These are phyloP conservation scores for Colletotrichum liaoningense DNA, from an alignment of 2,329 filamentous ascomycete genomes.

Conservation along the genomic window DNA sequence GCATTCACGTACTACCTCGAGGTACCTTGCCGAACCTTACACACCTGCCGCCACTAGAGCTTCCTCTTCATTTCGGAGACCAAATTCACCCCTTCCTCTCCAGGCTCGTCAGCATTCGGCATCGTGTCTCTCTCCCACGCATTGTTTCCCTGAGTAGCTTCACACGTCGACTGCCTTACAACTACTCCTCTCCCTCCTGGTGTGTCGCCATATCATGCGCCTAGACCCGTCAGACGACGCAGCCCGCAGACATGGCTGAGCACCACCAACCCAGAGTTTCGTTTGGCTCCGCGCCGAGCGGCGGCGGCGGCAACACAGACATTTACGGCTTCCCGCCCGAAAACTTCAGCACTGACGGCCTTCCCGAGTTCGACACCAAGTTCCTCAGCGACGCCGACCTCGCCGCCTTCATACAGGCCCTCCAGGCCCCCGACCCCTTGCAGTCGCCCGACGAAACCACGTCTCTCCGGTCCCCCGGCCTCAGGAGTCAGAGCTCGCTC, in stretches of 20 bases:
- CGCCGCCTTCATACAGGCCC: conserved; percentile 81
- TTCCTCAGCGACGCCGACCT: conserved; percentile 82
- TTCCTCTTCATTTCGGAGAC: background rate
- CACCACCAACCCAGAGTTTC: conserved; percentile 31
- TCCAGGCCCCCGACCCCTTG: conserved; percentile 82
- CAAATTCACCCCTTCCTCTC: background rate
- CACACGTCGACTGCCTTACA: background rate
- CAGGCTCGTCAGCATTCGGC: background rate
- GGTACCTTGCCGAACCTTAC: background rate
- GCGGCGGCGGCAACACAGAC: conserved; percentile 31
- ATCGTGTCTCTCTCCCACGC: background rate
- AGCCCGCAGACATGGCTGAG: conserved; percentile 38
- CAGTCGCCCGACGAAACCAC: conserved; percentile 68
- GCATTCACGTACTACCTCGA: too few relatives aligned
- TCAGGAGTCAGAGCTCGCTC: conserved; percentile 52
- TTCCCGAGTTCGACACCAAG: conserved; percentile 85
- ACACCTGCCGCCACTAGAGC: background rate
- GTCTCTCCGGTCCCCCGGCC: conserved; percentile 55
- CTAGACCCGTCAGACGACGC: conserved; percentile 8
- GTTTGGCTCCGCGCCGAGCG: conserved; percentile 41
- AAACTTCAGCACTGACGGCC: conserved; percentile 73
- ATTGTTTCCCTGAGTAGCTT: background rate
- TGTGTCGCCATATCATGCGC: conserved; percentile 29
- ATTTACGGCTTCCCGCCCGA: conserved; percentile 70
- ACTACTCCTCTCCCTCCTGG: background rate